Evolutionary conservation across 345 rosid species (phyloP).

Genomic region (Bruguiera gymnorhiza): DNA sequence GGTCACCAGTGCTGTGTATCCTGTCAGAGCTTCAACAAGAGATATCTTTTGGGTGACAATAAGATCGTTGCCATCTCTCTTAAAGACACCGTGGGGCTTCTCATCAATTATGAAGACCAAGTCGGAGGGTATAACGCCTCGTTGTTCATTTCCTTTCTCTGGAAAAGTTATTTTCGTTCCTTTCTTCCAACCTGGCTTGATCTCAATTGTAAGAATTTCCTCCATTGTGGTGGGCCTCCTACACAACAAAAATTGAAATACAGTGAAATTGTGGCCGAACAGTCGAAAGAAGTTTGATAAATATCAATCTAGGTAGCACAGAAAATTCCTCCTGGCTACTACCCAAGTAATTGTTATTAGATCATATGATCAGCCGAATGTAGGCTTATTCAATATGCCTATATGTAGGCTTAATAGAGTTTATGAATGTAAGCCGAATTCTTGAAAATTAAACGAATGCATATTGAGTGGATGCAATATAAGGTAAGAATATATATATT

Average conservation of each 20-base stretch:
- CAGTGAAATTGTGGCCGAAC: not conserved
- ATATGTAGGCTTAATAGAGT: not conserved
- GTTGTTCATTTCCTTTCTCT: constrained; percentile 73
- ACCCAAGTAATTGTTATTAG: too few species aligned
- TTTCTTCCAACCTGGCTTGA: constrained; percentile 90
- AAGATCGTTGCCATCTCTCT: constrained; percentile 88
- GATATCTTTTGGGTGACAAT: constrained; percentile 54
- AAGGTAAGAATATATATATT: too few species aligned
- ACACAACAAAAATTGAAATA: constrained; percentile 1
- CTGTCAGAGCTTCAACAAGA: constrained; percentile 80
- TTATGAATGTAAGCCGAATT: too few species aligned
- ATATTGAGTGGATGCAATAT: too few species aligned
- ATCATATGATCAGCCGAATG: too few species aligned
- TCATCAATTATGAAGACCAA: constrained; percentile 76
- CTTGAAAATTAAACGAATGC: too few species aligned
- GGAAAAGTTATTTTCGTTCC: constrained; percentile 83
- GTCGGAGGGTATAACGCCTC: constrained; percentile 63
- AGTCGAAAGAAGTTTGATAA: not conserved
- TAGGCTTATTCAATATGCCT: not conserved
- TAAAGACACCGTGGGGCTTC: constrained; percentile 75
- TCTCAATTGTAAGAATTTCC: constrained; percentile 70
- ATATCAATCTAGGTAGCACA: not conserved
- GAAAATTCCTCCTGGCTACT: too few species aligned
- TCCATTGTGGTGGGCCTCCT: constrained; percentile 69
- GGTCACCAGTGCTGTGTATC: constrained; percentile 54